phyloP scores from a whole-genome alignment of 306 rosid species.

The Benincasa hispida region DNA sequence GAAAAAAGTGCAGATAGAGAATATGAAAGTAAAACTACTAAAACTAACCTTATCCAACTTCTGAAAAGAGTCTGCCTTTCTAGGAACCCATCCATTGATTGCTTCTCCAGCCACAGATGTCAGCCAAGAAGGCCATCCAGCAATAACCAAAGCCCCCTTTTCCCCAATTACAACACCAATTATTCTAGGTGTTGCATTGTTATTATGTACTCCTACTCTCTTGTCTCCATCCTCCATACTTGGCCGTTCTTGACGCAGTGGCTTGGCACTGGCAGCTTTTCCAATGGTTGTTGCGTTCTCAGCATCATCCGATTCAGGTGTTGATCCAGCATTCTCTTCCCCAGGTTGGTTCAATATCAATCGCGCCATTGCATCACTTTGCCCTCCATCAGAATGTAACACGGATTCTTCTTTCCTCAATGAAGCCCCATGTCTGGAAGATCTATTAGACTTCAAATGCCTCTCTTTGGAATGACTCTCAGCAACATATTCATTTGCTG shows the following conservation, averaged over 20 bases:
- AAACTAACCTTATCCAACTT: conserved; percentile 57
- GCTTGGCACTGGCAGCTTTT: conserved; percentile 11
- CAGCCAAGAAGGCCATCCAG: conserved; percentile 94
- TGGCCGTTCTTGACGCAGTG: conserved; percentile 13
- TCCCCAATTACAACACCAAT: conserved; percentile 35
- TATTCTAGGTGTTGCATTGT: conserved; percentile 15
- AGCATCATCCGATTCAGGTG: conserved; percentile 22
- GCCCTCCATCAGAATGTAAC: conserved; percentile 15
- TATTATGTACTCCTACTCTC: conserved; percentile 6
- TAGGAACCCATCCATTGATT: conserved; percentile 74
- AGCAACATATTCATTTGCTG: conserved; percentile 16
- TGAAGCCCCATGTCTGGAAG: conserved; percentile 14
- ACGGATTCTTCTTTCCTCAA: conserved; percentile 14
- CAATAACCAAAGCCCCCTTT: conserved; percentile 54
- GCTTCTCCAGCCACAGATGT: conserved; percentile 78
- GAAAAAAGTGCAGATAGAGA: background rate
- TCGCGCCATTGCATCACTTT: conserved; percentile 25
- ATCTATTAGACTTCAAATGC: conserved; percentile 20
- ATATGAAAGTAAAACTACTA: background rate
- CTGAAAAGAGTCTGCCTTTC: conserved; percentile 66
- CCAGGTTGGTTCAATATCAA: conserved; percentile 20
- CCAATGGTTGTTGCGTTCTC: conserved; percentile 13
- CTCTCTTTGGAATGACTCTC: conserved; percentile 22
- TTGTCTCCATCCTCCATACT: conserved; percentile 7
- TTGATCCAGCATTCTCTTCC: conserved; percentile 16